These are phyloP conservation scores for Vigna unguiculata DNA, from an alignment of 306 rosid species.

Conservation along the genomic window DNA sequence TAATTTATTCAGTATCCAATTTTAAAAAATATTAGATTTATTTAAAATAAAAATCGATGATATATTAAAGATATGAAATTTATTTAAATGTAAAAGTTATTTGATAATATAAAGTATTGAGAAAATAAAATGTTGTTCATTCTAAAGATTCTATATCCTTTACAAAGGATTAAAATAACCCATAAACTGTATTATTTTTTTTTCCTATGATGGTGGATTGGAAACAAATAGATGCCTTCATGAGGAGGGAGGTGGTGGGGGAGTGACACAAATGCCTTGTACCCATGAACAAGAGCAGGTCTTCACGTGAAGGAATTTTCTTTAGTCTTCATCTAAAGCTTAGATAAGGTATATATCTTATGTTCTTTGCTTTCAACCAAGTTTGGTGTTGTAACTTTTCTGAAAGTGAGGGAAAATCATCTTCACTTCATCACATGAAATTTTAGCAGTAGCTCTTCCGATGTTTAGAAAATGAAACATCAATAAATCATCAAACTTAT, in stretches of 20 bases:
- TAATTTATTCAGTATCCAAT: too few relatives aligned
- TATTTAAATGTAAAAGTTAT: too few relatives aligned
- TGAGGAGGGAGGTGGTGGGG: not conserved
- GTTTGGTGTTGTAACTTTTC: not conserved
- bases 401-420: not conserved
- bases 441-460: too few relatives aligned
- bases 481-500: too few relatives aligned
- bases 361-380: constrained; percentile 4
- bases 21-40: too few relatives aligned
- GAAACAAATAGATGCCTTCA: constrained; percentile 5
- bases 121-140: not conserved
- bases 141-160: not conserved
- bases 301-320: constrained; percentile 23
- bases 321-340: not conserved
- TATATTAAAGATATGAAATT: too few relatives aligned
- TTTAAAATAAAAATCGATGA: too few relatives aligned
- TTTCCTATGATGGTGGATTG: not conserved
- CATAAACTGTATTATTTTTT: not conserved
- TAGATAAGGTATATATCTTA: constrained; percentile 18
- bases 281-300: not conserved
- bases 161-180: not conserved
- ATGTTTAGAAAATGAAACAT: too few relatives aligned
- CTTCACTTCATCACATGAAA: not conserved
- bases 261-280: not conserved
- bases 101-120: not conserved